Percentiles rank a stretch among this genome's conserved stretches.
These are phyloP conservation scores for Purshia tridentata DNA, from an alignment of 306 rosid genomes.

Conservation along the genomic window DNA sequence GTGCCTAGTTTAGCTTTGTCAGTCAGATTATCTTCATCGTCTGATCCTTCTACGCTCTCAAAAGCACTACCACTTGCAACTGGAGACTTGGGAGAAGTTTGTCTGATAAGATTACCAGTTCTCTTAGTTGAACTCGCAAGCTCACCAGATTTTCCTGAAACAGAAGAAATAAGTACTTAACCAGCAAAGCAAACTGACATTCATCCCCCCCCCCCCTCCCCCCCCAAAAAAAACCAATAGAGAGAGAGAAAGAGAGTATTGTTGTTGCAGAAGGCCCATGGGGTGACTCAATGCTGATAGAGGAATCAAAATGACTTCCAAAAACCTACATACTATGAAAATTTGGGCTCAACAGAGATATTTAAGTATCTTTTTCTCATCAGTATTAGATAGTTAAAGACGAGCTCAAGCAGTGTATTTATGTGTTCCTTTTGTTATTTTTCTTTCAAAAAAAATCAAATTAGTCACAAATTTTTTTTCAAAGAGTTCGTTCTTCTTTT, in stretches of 20 bases:
- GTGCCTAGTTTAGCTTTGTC: slow-evolving; percentile 52
- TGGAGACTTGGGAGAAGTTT: slow-evolving; percentile 87
- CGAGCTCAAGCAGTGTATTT: not conserved
- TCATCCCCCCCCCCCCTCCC: not conserved
- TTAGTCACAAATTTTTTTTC: not conserved
- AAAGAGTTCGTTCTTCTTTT: not conserved
- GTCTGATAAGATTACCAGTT: slow-evolving; percentile 42
- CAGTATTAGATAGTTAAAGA: not conserved
- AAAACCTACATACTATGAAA: not conserved
- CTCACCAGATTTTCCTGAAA: slow-evolving; percentile 61
- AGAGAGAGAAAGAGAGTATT: no score
- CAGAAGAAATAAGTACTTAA: slow-evolving; percentile 16
- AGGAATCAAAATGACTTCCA: no score
- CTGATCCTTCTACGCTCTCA: slow-evolving; percentile 91
- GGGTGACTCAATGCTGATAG: no score
- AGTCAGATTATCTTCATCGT: slow-evolving; percentile 61
- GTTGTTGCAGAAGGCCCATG: no score
- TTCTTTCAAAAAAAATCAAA: not conserved
- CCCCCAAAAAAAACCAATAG: no score
- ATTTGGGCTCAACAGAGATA: not conserved
- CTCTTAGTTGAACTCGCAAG: slow-evolving; percentile 51
- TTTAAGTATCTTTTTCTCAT: not conserved
- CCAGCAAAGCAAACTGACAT: not conserved
- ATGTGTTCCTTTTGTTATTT: not conserved
- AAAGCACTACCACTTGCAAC: slow-evolving; percentile 92